Percentiles rank a stretch among this genome's conserved stretches.
Evolutionary conservation across 768 basidiomycete species (phyloP).

Genomic region (Rhizopogon salebrosus): DNA sequence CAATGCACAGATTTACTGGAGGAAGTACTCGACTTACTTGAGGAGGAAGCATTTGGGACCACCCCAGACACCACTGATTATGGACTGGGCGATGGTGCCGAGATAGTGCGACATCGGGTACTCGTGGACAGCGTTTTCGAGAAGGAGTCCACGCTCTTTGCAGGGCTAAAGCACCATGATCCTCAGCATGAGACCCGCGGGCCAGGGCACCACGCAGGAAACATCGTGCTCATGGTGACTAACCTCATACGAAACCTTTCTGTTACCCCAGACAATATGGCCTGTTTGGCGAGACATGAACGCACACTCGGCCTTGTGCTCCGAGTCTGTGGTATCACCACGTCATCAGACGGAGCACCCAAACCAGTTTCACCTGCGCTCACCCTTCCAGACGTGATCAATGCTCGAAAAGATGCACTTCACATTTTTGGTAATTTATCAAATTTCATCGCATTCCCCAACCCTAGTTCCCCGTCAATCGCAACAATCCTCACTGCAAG

Average conservation of each 20-base stretch:
- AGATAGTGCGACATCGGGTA: slow-evolving; percentile 60
- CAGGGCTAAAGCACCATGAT: slow-evolving; percentile 34
- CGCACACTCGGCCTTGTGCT: slow-evolving; percentile 63
- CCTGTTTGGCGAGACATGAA: slow-evolving; percentile 59
- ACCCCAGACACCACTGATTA: slow-evolving; percentile 29
- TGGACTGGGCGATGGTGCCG: slow-evolving; percentile 23
- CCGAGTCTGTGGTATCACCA: slow-evolving; percentile 56
- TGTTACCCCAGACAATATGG: slow-evolving; percentile 64
- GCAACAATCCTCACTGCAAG: slow-evolving; percentile 44
- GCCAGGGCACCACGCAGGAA: slow-evolving; percentile 57
- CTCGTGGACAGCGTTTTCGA: slow-evolving; percentile 56
- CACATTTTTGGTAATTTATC: slow-evolving; percentile 64
- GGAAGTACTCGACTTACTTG: slow-evolving; percentile 81
- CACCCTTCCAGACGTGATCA: slow-evolving; percentile 66
- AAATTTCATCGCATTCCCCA: slow-evolving; percentile 43
- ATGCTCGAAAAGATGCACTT: slow-evolving; percentile 73
- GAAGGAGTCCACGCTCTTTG: slow-evolving; percentile 54
- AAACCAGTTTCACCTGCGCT: slow-evolving; percentile 52
- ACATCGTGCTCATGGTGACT: slow-evolving; percentile 60
- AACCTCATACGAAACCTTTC: slow-evolving; percentile 88
- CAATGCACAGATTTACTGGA: slow-evolving; percentile 79
- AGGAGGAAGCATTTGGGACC: slow-evolving; percentile 70
- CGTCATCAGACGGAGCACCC: slow-evolving; percentile 23
- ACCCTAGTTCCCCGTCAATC: slow-evolving; percentile 32
- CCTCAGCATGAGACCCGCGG: slow-evolving; percentile 32